Conservation (phyloP, 352 stramenopile genomes). For the Pythium periplocum region DNA sequence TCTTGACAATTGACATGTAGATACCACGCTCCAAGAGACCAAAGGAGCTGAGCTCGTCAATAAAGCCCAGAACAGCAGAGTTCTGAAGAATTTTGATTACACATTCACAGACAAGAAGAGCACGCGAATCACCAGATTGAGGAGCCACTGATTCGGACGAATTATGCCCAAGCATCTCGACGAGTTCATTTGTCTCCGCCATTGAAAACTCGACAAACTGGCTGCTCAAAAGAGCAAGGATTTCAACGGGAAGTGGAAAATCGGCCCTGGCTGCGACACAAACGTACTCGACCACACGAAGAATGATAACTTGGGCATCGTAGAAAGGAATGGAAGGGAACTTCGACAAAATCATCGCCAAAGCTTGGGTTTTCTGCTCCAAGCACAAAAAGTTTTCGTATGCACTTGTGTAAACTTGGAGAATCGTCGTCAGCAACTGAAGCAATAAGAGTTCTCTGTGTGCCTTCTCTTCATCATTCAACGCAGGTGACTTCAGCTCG, state of each 20-base stretch:
- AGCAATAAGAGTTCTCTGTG: slow-evolving; percentile 45
- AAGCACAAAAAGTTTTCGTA: slow-evolving; percentile 70
- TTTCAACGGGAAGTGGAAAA: slow-evolving; percentile 37
- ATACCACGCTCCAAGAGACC: slow-evolving; percentile 62
- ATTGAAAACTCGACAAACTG: slow-evolving; percentile 48
- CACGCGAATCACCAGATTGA: slow-evolving; percentile 10
- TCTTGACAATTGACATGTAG: slow-evolving; percentile 44
- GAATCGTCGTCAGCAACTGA: slow-evolving; percentile 54
- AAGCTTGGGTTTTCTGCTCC: slow-evolving; percentile 60
- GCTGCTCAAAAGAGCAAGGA: slow-evolving; percentile 60
- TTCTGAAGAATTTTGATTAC: slow-evolving; percentile 59
- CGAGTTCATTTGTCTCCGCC: slow-evolving; percentile 21
- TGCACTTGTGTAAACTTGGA: slow-evolving; percentile 68
- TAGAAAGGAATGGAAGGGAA: slow-evolving; percentile 46
- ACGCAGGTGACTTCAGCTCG: slow-evolving; percentile 12
- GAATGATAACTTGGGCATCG: slow-evolving; percentile 59
- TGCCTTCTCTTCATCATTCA: slow-evolving; percentile 1
- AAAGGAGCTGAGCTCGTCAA: slow-evolving; percentile 44
- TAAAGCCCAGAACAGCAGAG: slow-evolving; percentile 25
- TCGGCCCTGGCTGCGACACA: slow-evolving; percentile 48
- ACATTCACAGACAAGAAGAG: slow-evolving; percentile 47
- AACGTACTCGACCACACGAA: slow-evolving; percentile 76
- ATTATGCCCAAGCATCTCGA: slow-evolving; percentile 7
- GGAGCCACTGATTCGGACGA: no score
- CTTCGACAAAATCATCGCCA: slow-evolving; percentile 66